A percentile compares a stretch with the other conserved stretches of the same genome.
Evolutionary conservation across 257 asterid genomes (phyloP).

Genomic region (Perilla frutescens): DNA sequence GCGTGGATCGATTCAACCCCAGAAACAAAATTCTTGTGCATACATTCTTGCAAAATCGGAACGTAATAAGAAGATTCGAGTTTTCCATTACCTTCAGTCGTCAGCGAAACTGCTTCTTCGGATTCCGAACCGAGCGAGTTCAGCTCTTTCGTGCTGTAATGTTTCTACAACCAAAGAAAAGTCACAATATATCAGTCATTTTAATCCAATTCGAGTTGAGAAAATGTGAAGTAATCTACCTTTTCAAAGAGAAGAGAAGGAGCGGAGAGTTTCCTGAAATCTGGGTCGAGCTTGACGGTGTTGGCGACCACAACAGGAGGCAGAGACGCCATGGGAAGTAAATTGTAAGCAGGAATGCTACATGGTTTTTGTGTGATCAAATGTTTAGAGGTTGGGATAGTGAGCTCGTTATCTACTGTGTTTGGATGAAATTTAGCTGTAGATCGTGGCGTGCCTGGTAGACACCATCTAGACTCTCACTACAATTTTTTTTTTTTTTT

Average conservation of each 20-base stretch:
- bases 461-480: no score
- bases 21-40: constrained; percentile 50
- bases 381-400: not conserved
- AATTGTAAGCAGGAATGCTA: constrained; percentile 20
- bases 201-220: not conserved
- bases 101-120: constrained; percentile 50
- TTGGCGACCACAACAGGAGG: constrained; percentile 63
- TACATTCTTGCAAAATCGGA: constrained; percentile 73
- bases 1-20: constrained; percentile 63
- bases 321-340: constrained; percentile 77
- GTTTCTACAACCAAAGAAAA: constrained; percentile 46
- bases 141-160: constrained; percentile 44
- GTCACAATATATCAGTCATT: not conserved
- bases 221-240: constrained; percentile 43
- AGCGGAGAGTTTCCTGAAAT: constrained; percentile 54
- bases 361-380: constrained; percentile 25
- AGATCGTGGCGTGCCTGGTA: no score
- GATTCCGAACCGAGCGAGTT: constrained; percentile 51
- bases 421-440: constrained; percentile 56
- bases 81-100: constrained; percentile 47
- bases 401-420: constrained; percentile 55
- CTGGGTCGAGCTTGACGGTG: constrained; percentile 70
- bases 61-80: constrained; percentile 63
- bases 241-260: constrained; percentile 62
- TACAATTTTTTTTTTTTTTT: no score